These are phyloP conservation scores for Mycena capillaripes DNA, from an alignment of 768 basidiomycete species.

Conservation along the genomic window DNA sequence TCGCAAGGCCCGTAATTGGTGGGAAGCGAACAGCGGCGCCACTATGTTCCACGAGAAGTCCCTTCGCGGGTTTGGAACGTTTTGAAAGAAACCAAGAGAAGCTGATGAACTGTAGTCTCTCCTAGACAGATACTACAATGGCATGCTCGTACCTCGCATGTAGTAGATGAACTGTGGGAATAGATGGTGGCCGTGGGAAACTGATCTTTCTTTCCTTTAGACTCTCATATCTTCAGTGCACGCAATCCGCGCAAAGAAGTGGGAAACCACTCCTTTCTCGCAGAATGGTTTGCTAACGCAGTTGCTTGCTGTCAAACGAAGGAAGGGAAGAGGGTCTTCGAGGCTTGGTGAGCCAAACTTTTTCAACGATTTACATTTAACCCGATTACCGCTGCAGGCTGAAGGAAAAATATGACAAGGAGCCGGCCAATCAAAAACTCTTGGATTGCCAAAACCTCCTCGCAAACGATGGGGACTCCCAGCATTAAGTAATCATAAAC, in stretches of 20 bases:
- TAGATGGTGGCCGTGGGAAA: too few relatives aligned
- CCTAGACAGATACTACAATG: too few relatives aligned
- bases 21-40: too few relatives aligned
- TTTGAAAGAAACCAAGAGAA: too few relatives aligned
- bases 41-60: too few relatives aligned
- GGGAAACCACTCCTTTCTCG: conserved; percentile 16
- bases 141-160: too few relatives aligned
- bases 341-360: conserved; percentile 21
- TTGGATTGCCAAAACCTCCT: conserved; percentile 21
- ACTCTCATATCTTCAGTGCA: conserved; percentile 19
- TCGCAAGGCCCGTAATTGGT: too few relatives aligned
- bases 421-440: conserved; percentile 22
- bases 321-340: conserved; percentile 27
- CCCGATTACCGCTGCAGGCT: neutral
- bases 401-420: conserved; percentile 15
- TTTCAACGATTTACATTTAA: neutral
- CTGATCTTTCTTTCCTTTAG: neutral
- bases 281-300: conserved; percentile 32
- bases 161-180: too few relatives aligned
- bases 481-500: conserved; percentile 3
- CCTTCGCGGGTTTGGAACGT: too few relatives aligned
- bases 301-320: conserved; percentile 12
- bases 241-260: conserved; percentile 16
- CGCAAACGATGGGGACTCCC: neutral
- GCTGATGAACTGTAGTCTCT: too few relatives aligned